These are phyloP conservation scores for Serpula lacrymans DNA, from an alignment of 768 basidiomycete species.

Conservation along the genomic window DNA sequence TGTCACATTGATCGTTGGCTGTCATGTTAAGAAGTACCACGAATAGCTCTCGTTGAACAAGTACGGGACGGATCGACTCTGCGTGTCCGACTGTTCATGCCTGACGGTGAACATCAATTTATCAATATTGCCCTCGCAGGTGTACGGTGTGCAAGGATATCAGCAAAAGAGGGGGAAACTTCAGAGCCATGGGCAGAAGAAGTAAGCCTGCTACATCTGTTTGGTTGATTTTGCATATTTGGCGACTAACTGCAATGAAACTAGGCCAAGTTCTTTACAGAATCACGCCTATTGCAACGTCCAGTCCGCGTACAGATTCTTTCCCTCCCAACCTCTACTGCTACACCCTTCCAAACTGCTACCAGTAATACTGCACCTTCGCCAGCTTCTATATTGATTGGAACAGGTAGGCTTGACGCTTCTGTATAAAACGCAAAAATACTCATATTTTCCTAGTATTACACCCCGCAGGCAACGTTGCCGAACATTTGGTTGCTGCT, in stretches of 20 bases:
- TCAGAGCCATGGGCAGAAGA: conserved; percentile 90
- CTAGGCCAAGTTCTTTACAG: conserved; percentile 92
- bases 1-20: conserved; percentile 8
- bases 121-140: conserved; percentile 84
- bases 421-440: background rate
- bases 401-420: conserved; percentile 52
- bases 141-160: conserved; percentile 68
- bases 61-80: conserved; percentile 92
- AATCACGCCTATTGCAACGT: conserved; percentile 81
- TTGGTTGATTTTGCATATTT: background rate
- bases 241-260: conserved; percentile 5
- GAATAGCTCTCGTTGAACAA: conserved; percentile 88
- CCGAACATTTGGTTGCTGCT: conserved; percentile 78
- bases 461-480: conserved; percentile 94
- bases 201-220: conserved; percentile 52
- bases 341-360: conserved; percentile 74
- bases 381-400: conserved; percentile 85
- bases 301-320: conserved; percentile 74
- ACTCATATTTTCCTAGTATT: conserved; percentile 44
- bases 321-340: conserved; percentile 73
- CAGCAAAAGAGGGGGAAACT: conserved; percentile 69
- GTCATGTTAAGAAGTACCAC: too few relatives aligned
- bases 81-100: conserved; percentile 83
- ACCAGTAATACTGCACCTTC: conserved; percentile 48
- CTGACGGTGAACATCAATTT: conserved; percentile 87